Evolutionary conservation across 2,329 filamentous ascomycete species (phyloP), one percentile per base, ranked within the genome.

Genomic region (Hypoxylon sp.): DNA sequence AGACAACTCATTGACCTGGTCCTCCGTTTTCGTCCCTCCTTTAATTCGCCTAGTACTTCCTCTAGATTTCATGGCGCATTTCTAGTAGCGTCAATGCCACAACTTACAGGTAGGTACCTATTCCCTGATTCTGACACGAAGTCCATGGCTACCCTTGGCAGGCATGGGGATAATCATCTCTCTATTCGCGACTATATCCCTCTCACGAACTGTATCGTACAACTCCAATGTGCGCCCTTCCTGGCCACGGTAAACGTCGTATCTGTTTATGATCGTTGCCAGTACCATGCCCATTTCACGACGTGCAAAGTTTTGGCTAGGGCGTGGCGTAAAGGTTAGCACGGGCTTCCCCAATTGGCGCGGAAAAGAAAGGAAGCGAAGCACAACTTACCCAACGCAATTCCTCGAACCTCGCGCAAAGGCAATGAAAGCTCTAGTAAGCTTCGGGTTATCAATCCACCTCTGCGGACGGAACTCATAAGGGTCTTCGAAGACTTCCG

Each of bases 391-490:
- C 74, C 71, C 72, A 14, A 75, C 25, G 41, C 74, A 75, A 19
- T 63, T 73, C 23, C 73, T 64, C 0, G 72, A 28, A 0, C 73
- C 73, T 0, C 72, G 41, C 1, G 72, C 36, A 50, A 75, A 75
- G 0, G 63, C 69, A 0, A 65, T 38, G 23, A 72, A 65, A 1
- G 5, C 13, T 2, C 53, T 23, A 10, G 9, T 43, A 1, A 74
- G 14, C 48, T 64, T 69, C 0, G 72, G 73, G 38, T 75, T 65
- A 10, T 76, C 75, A 5, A 76, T 68, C 74, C 74, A 75, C 2
- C 73, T 34, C 60, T 76, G 65, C 0, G 72, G 73, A 1, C 57
- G 49, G n/a, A 72, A 75, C n/a, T 61, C 49, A 36, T 63, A 63
- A 0, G 70, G 46, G 4, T 74, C 63, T 9, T 65, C 51, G 34